These are phyloP conservation scores for Seminavis robusta DNA, from an alignment of 108 stramenopile species.

Conservation along the genomic window DNA sequence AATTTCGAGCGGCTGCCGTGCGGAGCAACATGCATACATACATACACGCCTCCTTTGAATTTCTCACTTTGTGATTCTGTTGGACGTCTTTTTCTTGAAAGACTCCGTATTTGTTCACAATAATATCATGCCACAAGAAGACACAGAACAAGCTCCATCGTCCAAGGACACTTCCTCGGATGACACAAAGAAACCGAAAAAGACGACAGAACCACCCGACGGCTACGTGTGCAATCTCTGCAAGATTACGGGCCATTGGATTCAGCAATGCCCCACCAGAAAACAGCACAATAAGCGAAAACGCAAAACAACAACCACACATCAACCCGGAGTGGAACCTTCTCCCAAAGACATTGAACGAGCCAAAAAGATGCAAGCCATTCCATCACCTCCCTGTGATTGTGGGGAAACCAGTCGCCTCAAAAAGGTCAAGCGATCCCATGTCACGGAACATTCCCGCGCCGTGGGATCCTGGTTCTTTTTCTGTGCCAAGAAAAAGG, in stretches of 20 bases:
- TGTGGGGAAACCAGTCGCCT: conserved; percentile 64
- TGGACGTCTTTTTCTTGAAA: too few relatives aligned
- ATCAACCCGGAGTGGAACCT: conserved; percentile 62
- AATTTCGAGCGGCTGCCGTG: too few relatives aligned
- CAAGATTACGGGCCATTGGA: conserved; percentile 61
- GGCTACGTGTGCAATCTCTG: conserved; percentile 71
- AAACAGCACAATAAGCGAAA: conserved; percentile 40
- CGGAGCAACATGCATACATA: too few relatives aligned
- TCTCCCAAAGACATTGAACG: conserved; percentile 57
- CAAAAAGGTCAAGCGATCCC: conserved; percentile 67
- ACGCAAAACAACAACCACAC: conserved; percentile 17
- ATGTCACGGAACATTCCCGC: conserved; percentile 48
- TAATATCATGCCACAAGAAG: too few relatives aligned
- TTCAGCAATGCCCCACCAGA: conserved; percentile 65
- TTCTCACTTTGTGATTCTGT: too few relatives aligned
- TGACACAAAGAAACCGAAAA: conserved; percentile 24
- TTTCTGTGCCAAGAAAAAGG: conserved; percentile 55
- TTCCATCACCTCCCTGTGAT: conserved; percentile 61
- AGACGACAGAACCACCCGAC: conserved; percentile 47
- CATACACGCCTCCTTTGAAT: too few relatives aligned
- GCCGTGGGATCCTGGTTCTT: conserved; percentile 78
- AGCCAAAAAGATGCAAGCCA: conserved; percentile 49
- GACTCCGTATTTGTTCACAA: too few relatives aligned
- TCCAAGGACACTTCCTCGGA: neutral
- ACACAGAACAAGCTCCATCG: too few relatives aligned